phyloP scores from a whole-genome alignment of 208 protist species.

The Crithidia thermophila region DNA sequence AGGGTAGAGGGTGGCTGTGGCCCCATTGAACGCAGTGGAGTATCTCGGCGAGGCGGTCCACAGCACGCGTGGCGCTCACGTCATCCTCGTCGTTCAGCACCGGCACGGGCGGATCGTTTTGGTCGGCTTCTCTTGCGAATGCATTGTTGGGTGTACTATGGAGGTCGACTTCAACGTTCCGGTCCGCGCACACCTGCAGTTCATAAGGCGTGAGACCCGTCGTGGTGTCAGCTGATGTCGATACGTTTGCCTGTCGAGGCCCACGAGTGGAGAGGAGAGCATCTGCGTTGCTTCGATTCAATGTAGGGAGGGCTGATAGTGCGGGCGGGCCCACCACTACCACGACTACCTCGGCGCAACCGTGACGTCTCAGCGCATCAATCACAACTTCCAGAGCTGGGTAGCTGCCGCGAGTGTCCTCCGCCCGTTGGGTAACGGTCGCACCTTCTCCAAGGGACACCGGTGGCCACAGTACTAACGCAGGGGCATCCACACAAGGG shows the following conservation, averaged over 20 bases:
- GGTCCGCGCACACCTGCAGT: slow-evolving; percentile 35
- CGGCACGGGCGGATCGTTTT: background rate
- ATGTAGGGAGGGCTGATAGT: background rate
- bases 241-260: no score
- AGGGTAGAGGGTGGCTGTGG: slow-evolving; percentile 6
- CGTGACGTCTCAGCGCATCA: slow-evolving; percentile 17
- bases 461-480: slow-evolving; percentile 30
- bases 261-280: no score
- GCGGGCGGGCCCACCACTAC: slow-evolving; percentile 7
- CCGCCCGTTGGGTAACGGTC: background rate
- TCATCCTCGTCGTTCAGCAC: slow-evolving; percentile 24
- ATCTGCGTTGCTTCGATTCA: background rate
- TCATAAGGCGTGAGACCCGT: slow-evolving; percentile 46
- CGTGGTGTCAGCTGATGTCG: no score
- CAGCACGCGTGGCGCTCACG: slow-evolving; percentile 30
- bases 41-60: slow-evolving; percentile 54
- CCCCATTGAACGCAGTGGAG: slow-evolving; percentile 54
- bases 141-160: background rate
- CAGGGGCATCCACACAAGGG: slow-evolving; percentile 15
- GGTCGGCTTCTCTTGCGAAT: background rate
- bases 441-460: background rate
- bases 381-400: slow-evolving; percentile 40
- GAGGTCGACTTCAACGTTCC: slow-evolving; percentile 41
- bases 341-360: slow-evolving; percentile 16
- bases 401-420: slow-evolving; percentile 10